A percentile compares a stretch with the other conserved stretches of the same genome.
Evolutionary conservation across 257 asterid species (phyloP).

Genomic region (Fraxinus americana): DNA sequence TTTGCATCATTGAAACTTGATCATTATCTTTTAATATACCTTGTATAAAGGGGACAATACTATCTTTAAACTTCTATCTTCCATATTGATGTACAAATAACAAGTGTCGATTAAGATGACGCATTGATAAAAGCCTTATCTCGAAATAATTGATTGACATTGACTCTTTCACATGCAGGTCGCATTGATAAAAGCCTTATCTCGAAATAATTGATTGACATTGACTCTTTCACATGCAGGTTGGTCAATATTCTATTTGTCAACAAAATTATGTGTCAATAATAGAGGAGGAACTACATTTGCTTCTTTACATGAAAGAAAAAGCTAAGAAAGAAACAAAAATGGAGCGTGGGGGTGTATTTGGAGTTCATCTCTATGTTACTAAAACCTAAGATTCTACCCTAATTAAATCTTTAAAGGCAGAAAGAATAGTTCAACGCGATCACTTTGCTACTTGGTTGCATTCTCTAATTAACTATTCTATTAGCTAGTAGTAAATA

Average conservation of each 20-base stretch:
- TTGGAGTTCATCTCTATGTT: too few species aligned
- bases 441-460: neutral
- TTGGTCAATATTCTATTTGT: slow-evolving; percentile 28
- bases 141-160: slow-evolving; percentile 10
- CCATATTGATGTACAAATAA: too few species aligned
- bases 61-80: neutral
- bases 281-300: slow-evolving; percentile 24
- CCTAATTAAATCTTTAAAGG: too few species aligned
- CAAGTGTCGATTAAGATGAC: neutral
- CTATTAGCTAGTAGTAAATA: neutral
- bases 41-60: neutral
- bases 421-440: neutral
- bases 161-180: too few species aligned
- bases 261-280: slow-evolving; percentile 30
- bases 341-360: too few species aligned
- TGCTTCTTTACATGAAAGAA: neutral
- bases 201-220: slow-evolving; percentile 10
- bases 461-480: neutral
- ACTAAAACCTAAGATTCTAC: too few species aligned
- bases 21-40: neutral
- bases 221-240: slow-evolving; percentile 35
- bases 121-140: neutral
- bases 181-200: neutral
- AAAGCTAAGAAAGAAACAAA: too few species aligned
- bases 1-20: slow-evolving; percentile 23